Evolutionary conservation across 108 stramenopile species (phyloP).

Genomic region (Skeletonema costatum): DNA sequence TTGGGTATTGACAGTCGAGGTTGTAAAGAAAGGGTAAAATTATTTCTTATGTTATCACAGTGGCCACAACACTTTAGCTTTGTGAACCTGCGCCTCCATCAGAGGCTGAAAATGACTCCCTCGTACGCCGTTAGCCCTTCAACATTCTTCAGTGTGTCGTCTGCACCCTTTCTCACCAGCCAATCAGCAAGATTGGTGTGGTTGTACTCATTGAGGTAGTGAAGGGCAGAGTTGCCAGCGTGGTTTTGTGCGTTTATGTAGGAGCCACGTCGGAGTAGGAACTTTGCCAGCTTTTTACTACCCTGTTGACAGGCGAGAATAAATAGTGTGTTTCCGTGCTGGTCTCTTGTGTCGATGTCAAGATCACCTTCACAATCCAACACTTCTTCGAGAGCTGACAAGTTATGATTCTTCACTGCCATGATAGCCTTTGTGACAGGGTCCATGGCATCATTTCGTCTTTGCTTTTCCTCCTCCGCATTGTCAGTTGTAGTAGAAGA

Average conservation of each 20-base stretch:
- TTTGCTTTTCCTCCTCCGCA: slow-evolving; percentile 17
- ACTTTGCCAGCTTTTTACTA: slow-evolving; percentile 82
- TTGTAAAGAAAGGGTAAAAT: slow-evolving; percentile 48
- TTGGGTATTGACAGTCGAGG: slow-evolving; percentile 84
- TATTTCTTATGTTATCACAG: not conserved
- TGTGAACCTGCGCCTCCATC: not conserved
- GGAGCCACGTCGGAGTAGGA: slow-evolving; percentile 76
- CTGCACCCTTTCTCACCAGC: slow-evolving; percentile 75
- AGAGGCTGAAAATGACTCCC: slow-evolving; percentile 16
- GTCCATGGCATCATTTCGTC: slow-evolving; percentile 27
- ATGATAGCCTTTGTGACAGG: slow-evolving; percentile 62
- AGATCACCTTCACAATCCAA: slow-evolving; percentile 50
- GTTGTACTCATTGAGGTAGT: slow-evolving; percentile 77
- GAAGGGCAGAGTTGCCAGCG: slow-evolving; percentile 78
- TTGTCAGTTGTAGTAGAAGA: not conserved
- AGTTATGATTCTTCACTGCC: slow-evolving; percentile 67
- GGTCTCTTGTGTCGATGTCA: slow-evolving; percentile 81
- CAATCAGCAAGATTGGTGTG: slow-evolving; percentile 79
- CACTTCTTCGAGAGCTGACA: slow-evolving; percentile 39
- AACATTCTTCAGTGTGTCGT: slow-evolving; percentile 68
- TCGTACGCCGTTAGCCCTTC: slow-evolving; percentile 86
- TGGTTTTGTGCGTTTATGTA: slow-evolving; percentile 79
- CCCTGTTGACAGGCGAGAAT: slow-evolving; percentile 85
- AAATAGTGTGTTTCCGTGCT: slow-evolving; percentile 78
- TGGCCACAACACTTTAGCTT: too few species aligned